phyloP scores from a whole-genome alignment of 2,329 filamentous ascomycete species.

The Beauveria sp. region DNA sequence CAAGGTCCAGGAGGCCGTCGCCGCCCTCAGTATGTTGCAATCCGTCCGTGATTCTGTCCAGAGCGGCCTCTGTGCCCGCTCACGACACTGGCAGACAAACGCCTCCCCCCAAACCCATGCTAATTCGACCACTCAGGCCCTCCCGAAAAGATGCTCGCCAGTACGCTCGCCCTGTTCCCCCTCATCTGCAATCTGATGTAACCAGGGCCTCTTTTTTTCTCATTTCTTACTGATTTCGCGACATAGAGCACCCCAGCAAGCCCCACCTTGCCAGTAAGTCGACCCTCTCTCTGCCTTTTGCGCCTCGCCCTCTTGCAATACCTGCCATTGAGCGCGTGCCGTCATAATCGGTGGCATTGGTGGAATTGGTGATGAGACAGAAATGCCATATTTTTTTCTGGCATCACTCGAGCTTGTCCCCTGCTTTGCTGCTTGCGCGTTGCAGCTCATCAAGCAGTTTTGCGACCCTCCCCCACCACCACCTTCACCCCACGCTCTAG shows the following conservation, averaged over 20 bases:
- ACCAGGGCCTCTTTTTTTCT: constrained; percentile 9
- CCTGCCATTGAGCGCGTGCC: background rate
- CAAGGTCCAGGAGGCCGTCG: constrained; percentile 25
- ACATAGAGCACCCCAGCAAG: constrained; percentile 59
- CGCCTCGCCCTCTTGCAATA: background rate
- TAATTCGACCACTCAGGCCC: constrained; percentile 40
- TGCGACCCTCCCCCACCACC: background rate
- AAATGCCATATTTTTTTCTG: no score
- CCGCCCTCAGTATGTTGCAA: constrained; percentile 14
- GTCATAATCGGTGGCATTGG: background rate
- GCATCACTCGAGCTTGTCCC: background rate
- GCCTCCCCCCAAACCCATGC: constrained; percentile 8
- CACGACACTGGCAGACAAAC: background rate
- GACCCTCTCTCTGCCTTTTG: constrained; percentile 10
- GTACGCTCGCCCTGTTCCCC: constrained; percentile 36
- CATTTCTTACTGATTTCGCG: constrained; percentile 6
- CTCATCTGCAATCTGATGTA: constrained; percentile 5
- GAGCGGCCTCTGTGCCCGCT: background rate
- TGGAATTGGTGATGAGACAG: no score
- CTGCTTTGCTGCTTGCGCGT: background rate
- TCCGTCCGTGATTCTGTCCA: no score
- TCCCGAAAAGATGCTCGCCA: constrained; percentile 59
- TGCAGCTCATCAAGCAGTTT: background rate
- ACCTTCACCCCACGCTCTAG: background rate
- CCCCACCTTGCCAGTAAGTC: constrained; percentile 57